Base-by-base conservation (phyloP, 768 basidiomycete species). In the Boletus rex-veris region DNA sequence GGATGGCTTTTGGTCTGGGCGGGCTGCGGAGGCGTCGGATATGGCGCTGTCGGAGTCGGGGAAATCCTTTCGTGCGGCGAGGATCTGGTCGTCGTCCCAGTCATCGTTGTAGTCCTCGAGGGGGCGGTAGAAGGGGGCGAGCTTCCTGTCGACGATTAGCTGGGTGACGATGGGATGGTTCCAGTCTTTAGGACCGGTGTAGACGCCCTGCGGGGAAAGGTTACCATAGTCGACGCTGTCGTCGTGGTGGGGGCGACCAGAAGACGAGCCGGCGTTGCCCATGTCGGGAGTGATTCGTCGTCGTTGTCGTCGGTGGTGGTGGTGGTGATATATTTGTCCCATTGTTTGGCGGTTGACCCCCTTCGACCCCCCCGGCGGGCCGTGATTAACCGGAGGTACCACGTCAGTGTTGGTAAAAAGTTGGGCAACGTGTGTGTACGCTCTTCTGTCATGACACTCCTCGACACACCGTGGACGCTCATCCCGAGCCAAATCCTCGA, bases 111-210 rank as follows among this genome's bases (percentile, higher is more conserved):
- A 97, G 59, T 98, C 96, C 67, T 97, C 93, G 41, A 99, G 78
- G 12, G 97, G 96, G 35, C 93, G 83, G 71, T 98, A 98, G 74
- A 98, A 98, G 1, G 97, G 97, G 1, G 95, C 93, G 39, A 99
- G 82, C 64, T 81, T 86, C 69, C 92, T 85, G 61, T 90, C 86
- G 64, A 86, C 75, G 69, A 99, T 93, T 66, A 96, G 81, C 72
- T 90, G 86, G 56, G 88, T 85, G 58, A 96, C 94, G 55, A 90
- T 74, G 50, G 82, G 71, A 61, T 94, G 90, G 68, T 92, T 93
- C 87, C 93, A 98, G 73, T 98, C 95, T 65, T 81, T 80, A 43
- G 81, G 74, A 21, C 86, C 89, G 18, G 89, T 85, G 75, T 95
- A 95, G 58, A 93, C 82, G 64, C 91, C 92, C 64, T 92, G 89